phyloP scores from a whole-genome alignment of 768 basidiomycete genomes.

The Rickenella mellea region DNA sequence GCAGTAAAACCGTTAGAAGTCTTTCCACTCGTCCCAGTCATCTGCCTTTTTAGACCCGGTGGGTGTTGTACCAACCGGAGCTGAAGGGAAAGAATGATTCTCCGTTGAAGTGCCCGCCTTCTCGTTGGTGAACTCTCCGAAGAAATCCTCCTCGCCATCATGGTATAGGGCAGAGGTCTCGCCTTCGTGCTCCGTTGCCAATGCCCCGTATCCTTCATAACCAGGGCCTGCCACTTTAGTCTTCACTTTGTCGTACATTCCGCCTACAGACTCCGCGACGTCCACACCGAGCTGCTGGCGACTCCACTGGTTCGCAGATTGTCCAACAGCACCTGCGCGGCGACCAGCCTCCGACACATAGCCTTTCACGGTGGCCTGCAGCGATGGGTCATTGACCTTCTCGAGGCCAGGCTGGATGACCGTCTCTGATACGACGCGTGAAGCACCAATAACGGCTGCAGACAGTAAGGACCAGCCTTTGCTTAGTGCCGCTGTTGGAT shows the following conservation, averaged over 20 bases:
- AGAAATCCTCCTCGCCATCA: conserved; percentile 53
- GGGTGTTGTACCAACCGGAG: conserved; percentile 8
- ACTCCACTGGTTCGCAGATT: conserved; percentile 67
- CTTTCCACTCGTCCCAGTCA: conserved; percentile 76
- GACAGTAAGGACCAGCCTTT: conserved; percentile 98
- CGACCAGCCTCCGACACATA: conserved; percentile 65
- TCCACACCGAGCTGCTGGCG: conserved; percentile 76
- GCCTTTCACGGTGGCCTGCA: conserved; percentile 65
- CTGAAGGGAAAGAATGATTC: conserved; percentile 7
- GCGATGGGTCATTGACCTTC: conserved; percentile 67
- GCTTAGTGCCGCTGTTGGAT: conserved; percentile 74
- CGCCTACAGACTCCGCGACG: conserved; percentile 68
- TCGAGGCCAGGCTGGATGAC: conserved; percentile 89
- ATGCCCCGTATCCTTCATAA: conserved; percentile 37
- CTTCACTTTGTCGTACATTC: conserved; percentile 55
- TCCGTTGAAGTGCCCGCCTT: conserved; percentile 10
- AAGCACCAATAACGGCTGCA: conserved; percentile 71
- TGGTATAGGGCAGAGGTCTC: conserved; percentile 57
- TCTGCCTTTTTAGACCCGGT: conserved; percentile 25
- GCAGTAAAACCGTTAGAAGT: conserved; percentile 38
- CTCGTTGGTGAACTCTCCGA: conserved; percentile 34
- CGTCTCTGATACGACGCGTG: conserved; percentile 69
- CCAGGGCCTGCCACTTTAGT: conserved; percentile 42
- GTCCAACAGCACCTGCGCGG: conserved; percentile 51
- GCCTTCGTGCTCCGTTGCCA: conserved; percentile 35